Conservation (phyloP, 2,329 filamentous ascomycete genomes). For the Aureobasidium melanogenum region DNA sequence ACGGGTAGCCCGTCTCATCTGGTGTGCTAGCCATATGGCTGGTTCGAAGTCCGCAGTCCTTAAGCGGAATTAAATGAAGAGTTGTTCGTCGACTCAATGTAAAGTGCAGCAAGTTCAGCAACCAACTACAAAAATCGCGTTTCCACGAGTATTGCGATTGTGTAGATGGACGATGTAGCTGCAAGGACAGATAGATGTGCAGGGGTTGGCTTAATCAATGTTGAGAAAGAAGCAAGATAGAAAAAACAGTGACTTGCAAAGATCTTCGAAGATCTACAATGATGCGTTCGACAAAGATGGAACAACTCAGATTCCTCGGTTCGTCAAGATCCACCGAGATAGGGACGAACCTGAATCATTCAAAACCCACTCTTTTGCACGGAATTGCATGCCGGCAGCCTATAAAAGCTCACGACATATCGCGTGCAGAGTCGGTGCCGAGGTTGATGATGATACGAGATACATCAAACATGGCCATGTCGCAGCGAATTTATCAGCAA, state of each 20-base stretch:
- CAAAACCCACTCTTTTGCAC: neutral
- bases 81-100: neutral
- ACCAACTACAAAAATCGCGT: neutral
- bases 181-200: neutral
- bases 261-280: neutral
- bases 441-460: neutral
- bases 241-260: neutral
- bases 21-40: neutral
- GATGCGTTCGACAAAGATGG: neutral
- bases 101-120: neutral
- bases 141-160: neutral
- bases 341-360: neutral
- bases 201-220: neutral
- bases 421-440: neutral
- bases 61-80: neutral
- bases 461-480: neutral
- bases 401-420: neutral
- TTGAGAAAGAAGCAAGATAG: neutral
- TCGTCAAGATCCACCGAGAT: slow-evolving; percentile 1
- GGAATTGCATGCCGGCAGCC: neutral
- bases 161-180: neutral
- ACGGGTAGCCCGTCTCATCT: neutral
- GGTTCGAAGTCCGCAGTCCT: neutral
- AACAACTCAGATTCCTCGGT: neutral
- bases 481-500: neutral